Evolutionary conservation across 2,329 filamentous ascomycete genomes (phyloP).

Genomic region (Penicillium fuscoglaucum): DNA sequence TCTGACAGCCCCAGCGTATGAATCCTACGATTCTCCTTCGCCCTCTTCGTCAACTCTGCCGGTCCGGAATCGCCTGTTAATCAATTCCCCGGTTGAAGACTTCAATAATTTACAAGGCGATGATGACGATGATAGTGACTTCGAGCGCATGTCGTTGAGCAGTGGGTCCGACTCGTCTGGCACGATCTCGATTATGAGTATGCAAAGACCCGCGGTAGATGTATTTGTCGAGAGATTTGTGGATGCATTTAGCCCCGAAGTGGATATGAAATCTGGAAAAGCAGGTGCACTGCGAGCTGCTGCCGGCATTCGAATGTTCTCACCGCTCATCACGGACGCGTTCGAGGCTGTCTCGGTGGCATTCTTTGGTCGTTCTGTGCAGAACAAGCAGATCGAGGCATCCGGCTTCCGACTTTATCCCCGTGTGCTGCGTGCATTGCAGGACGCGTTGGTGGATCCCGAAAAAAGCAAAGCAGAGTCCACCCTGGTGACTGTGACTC

Average conservation of each 20-base stretch:
- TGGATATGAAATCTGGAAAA: conserved; percentile 36
- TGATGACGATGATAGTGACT: conserved; percentile 18
- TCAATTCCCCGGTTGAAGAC: conserved; percentile 7
- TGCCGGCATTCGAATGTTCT: conserved; percentile 43
- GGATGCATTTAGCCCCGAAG: conserved; percentile 43
- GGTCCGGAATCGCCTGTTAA: conserved; percentile 5
- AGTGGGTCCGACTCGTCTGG: conserved; percentile 30
- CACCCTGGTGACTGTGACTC: conserved; percentile 40
- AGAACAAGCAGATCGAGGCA: conserved; percentile 36
- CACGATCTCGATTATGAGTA: conserved; percentile 23
- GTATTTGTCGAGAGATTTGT: conserved; percentile 42
- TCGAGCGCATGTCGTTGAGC: conserved; percentile 21
- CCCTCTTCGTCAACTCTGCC: conserved; percentile 10
- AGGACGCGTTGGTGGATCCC: conserved; percentile 38
- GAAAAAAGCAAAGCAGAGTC: conserved; percentile 40
- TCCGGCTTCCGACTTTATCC: conserved; percentile 38
- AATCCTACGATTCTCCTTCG: conserved; percentile 11
- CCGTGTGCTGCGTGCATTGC: conserved; percentile 38
- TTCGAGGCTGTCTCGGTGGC: conserved; percentile 42
- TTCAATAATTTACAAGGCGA: conserved; percentile 17
- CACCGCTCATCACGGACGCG: conserved; percentile 39
- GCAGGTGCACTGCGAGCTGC: conserved; percentile 40
- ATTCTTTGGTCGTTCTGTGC: conserved; percentile 41
- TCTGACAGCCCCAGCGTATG: conserved; percentile 18
- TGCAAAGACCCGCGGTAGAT: conserved; percentile 32